Evolutionary conservation across 2,329 filamentous ascomycete genomes (phyloP).

Genomic region (Gremmenia infestans): DNA sequence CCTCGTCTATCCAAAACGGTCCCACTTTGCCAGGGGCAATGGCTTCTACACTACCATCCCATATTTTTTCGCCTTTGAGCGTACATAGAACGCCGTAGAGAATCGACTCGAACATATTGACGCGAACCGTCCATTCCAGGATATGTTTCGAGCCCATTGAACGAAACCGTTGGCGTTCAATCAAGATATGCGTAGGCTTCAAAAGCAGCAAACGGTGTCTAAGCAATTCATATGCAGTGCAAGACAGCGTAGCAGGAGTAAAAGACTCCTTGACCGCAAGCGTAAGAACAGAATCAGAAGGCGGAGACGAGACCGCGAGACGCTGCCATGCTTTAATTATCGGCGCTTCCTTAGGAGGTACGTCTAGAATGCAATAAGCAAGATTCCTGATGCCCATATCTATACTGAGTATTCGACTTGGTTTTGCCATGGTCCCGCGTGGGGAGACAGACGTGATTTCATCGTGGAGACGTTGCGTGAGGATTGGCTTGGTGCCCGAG

Average conservation of each 20-base stretch:
- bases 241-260: conserved; percentile 48
- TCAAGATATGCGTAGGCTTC: conserved; percentile 63
- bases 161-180: conserved; percentile 58
- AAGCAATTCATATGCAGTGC: conserved; percentile 51
- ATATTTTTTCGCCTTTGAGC: conserved; percentile 41
- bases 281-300: background rate
- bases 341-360: conserved; percentile 20
- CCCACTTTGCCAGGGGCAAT: conserved; percentile 51
- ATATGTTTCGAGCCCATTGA: conserved; percentile 60
- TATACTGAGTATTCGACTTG: conserved; percentile 61
- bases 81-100: conserved; percentile 65
- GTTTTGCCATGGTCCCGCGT: conserved; percentile 14
- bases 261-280: conserved; percentile 39
- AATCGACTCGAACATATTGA: conserved; percentile 80
- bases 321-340: conserved; percentile 33
- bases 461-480: conserved; percentile 46
- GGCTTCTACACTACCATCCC: conserved; percentile 42
- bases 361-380: conserved; percentile 60
- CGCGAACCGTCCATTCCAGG: conserved; percentile 76
- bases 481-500: conserved; percentile 53
- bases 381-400: conserved; percentile 83
- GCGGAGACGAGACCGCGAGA: conserved; percentile 18
- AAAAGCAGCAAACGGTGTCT: conserved; percentile 41
- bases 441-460: conserved; percentile 28
- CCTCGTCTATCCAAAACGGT: conserved; percentile 46